Evolutionary conservation across 192 early-diverging fungal species (phyloP).

Genomic region (Helicostylum pulchrum): DNA sequence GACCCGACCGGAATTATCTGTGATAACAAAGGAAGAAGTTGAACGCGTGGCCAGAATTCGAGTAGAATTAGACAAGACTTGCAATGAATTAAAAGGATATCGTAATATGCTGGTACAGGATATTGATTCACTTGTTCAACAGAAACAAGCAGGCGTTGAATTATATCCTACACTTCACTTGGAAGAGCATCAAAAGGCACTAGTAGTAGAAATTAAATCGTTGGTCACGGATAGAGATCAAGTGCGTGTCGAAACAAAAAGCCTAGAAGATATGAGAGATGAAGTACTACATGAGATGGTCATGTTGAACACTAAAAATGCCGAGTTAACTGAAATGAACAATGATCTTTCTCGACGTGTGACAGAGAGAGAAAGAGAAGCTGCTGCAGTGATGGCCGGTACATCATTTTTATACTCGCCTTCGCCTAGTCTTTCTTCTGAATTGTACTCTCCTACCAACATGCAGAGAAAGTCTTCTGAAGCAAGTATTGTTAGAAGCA

Average conservation of each 20-base stretch:
- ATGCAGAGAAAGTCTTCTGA: conserved; percentile 26
- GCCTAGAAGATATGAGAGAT: conserved; percentile 40
- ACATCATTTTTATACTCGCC: conserved; percentile 23
- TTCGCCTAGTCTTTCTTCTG: conserved; percentile 25
- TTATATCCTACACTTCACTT: conserved; percentile 20
- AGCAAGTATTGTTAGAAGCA: conserved; percentile 18
- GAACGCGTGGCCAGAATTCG: conserved; percentile 17
- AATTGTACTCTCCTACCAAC: conserved; percentile 6
- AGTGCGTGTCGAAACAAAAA: conserved; percentile 41
- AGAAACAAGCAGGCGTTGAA: conserved; percentile 38
- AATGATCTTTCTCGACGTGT: conserved; percentile 48
- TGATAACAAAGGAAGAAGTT: conserved; percentile 19
- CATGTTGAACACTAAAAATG: conserved; percentile 50
- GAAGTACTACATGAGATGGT: conserved; percentile 49
- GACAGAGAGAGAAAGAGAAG: conserved; percentile 34
- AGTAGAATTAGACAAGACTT: conserved; percentile 27
- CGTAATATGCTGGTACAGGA: conserved; percentile 34
- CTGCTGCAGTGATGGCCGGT: conserved; percentile 37
- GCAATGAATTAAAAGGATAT: conserved; percentile 30
- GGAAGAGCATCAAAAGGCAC: conserved; percentile 44
- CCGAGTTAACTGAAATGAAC: conserved; percentile 53
- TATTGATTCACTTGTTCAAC: conserved; percentile 28
- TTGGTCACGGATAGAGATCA: conserved; percentile 46
- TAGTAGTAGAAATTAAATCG: conserved; percentile 43
- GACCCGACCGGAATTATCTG: conserved; percentile 11